Percentiles rank a stretch among this genome's conserved stretches.
Conservation (phyloP, 306 rosid species). For the Cicer cuneatum region DNA sequence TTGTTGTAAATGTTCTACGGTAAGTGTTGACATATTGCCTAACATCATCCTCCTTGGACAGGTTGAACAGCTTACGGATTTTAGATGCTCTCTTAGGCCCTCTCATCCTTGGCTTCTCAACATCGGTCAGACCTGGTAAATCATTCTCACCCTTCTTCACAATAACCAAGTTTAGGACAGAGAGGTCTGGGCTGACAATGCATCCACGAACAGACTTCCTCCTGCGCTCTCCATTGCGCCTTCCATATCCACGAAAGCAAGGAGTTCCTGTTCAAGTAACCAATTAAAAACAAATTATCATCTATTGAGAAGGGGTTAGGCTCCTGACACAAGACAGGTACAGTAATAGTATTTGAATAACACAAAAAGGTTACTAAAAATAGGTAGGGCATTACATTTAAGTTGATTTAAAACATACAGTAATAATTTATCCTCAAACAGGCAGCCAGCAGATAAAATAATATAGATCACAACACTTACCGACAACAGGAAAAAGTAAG, state of each 20-base stretch:
- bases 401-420: not conserved
- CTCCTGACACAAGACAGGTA: not conserved
- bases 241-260: conserved; percentile 55
- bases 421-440: not conserved
- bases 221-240: conserved; percentile 58
- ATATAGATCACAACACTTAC: not conserved
- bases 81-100: conserved; percentile 58
- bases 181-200: conserved; percentile 57
- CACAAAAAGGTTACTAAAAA: not conserved
- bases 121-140: conserved; percentile 52
- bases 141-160: conserved; percentile 57
- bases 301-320: not conserved
- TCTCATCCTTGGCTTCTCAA: conserved; percentile 59
- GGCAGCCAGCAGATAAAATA: not conserved
- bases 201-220: conserved; percentile 59
- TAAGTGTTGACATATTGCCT: conserved; percentile 56
- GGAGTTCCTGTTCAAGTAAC: conserved; percentile 47
- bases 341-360: not conserved
- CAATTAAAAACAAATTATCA: not conserved
- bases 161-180: conserved; percentile 53
- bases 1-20: conserved; percentile 49
- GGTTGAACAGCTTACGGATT: conserved; percentile 52
- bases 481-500: not conserved
- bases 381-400: not conserved
- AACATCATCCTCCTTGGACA: conserved; percentile 55